These are phyloP conservation scores for Verticillium dahliae DNA, from an alignment of 2,329 filamentous ascomycete genomes.

Conservation along the genomic window DNA sequence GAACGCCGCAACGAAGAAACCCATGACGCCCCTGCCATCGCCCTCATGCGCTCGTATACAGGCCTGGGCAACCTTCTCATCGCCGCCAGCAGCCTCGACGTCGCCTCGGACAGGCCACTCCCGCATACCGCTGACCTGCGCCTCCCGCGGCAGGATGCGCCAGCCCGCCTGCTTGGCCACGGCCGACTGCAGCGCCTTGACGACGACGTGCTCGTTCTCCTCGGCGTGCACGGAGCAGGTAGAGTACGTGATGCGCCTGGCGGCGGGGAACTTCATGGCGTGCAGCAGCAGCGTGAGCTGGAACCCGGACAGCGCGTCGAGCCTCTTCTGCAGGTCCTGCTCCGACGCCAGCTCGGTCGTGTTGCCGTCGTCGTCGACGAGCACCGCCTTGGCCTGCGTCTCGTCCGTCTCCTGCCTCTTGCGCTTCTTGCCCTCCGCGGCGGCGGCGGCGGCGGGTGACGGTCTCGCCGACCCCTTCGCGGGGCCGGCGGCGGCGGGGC, in stretches of 20 bases:
- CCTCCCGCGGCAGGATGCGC: conserved; percentile 63
- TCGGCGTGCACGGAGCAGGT: conserved; percentile 84
- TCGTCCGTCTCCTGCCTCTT: conserved; percentile 31
- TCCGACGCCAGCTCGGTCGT: conserved; percentile 45
- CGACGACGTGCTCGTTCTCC: conserved; percentile 85
- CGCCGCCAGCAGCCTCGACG: conserved; percentile 37
- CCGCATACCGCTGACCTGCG: conserved; percentile 71
- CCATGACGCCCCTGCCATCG: conserved; percentile 80
- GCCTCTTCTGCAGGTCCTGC: conserved; percentile 53
- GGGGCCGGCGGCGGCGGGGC: conserved; percentile 23
- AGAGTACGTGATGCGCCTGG: conserved; percentile 76
- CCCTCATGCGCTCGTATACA: conserved; percentile 79
- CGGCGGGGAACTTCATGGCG: conserved; percentile 74
- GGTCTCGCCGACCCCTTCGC: conserved; percentile 21
- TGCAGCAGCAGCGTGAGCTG: conserved; percentile 78
- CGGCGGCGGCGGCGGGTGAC: neutral
- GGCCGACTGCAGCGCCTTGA: conserved; percentile 61
- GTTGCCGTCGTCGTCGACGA: conserved; percentile 52
- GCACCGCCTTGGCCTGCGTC: conserved; percentile 22
- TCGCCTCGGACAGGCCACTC: conserved; percentile 67
- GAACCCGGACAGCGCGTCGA: conserved; percentile 71
- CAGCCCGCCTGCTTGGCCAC: conserved; percentile 65
- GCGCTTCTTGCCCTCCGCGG: conserved; percentile 31
- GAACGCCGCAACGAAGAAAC: conserved; percentile 92
- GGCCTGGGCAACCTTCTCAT: conserved; percentile 55